phyloP scores from a whole-genome alignment of 352 stramenopile species.

The Blastocystis sp. region DNA sequence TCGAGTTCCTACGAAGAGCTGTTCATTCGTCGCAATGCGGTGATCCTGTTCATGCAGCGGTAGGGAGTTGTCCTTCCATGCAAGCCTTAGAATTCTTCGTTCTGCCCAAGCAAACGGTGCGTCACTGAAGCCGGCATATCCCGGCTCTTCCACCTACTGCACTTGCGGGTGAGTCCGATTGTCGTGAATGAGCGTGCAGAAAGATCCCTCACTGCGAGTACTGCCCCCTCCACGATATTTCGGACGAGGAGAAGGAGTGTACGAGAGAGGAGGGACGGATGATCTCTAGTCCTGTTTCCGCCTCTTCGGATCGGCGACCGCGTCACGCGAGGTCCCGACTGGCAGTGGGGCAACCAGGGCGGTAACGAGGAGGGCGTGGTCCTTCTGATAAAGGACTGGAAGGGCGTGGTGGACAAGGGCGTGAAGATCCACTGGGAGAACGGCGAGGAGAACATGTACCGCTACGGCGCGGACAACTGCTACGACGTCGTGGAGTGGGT shows the following conservation, averaged over 20 bases:
- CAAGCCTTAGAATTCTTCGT: constrained; percentile 48
- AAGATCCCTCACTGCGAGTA: constrained; percentile 72
- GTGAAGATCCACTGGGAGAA: constrained; percentile 67
- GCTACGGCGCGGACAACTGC: constrained; percentile 63
- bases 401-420: constrained; percentile 42
- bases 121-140: constrained; percentile 60
- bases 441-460: constrained; percentile 70
- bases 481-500: constrained; percentile 68
- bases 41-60: constrained; percentile 73
- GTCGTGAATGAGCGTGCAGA: not conserved
- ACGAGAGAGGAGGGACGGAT: not conserved
- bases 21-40: constrained; percentile 65
- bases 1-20: constrained; percentile 69
- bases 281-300: constrained; percentile 52
- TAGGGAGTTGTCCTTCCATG: not conserved
- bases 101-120: constrained; percentile 58
- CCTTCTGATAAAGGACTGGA: constrained; percentile 69
- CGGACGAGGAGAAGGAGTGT: constrained; percentile 67
- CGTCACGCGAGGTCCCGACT: constrained; percentile 65
- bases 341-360: constrained; percentile 63
- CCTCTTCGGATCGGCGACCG: constrained; percentile 23
- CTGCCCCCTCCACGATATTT: constrained; percentile 68
- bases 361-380: constrained; percentile 41
- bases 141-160: constrained; percentile 61
- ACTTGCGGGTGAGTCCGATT: constrained; percentile 30